These are phyloP conservation scores for Russula olivacea DNA, from an alignment of 768 basidiomycete species.

Conservation along the genomic window DNA sequence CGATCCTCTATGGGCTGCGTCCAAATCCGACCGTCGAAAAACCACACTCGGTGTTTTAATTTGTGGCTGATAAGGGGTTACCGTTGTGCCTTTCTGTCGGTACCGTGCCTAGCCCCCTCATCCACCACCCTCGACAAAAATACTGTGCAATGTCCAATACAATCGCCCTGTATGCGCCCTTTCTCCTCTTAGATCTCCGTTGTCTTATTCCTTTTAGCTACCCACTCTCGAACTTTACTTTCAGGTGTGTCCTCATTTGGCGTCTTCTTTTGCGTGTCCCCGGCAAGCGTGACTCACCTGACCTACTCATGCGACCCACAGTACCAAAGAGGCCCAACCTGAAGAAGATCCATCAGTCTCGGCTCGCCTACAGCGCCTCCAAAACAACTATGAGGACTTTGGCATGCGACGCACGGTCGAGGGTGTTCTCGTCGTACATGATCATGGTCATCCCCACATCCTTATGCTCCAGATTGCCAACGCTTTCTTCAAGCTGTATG, in stretches of 20 bases:
- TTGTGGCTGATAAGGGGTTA: neutral
- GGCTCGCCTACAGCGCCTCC: constrained; percentile 86
- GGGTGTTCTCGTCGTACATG: constrained; percentile 84
- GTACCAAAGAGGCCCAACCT: constrained; percentile 93
- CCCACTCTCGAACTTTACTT: constrained; percentile 86
- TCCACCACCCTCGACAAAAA: neutral
- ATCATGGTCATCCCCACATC: constrained; percentile 96
- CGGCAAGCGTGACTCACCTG: constrained; percentile 10
- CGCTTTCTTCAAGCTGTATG: constrained; percentile 96
- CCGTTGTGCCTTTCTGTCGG: neutral
- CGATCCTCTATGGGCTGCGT: neutral
- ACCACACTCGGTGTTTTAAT: neutral
- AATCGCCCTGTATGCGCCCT: constrained; percentile 40
- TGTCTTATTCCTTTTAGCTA: constrained; percentile 44
- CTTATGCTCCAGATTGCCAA: constrained; percentile 98
- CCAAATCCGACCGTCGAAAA: neutral
- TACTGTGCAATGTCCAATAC: constrained; percentile 43
- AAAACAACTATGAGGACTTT: constrained; percentile 95
- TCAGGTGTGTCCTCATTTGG: constrained; percentile 50
- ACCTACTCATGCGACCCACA: constrained; percentile 30
- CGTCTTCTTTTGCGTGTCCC: constrained; percentile 2
- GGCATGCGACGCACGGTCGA: constrained; percentile 97
- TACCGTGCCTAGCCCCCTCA: neutral
- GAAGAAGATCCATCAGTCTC: constrained; percentile 97
- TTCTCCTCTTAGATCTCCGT: neutral